A percentile compares a stretch with the other conserved stretches of the same genome.
These are phyloP conservation scores for Beta vulgaris DNA, from an alignment of 148 eudicot species.

Conservation along the genomic window DNA sequence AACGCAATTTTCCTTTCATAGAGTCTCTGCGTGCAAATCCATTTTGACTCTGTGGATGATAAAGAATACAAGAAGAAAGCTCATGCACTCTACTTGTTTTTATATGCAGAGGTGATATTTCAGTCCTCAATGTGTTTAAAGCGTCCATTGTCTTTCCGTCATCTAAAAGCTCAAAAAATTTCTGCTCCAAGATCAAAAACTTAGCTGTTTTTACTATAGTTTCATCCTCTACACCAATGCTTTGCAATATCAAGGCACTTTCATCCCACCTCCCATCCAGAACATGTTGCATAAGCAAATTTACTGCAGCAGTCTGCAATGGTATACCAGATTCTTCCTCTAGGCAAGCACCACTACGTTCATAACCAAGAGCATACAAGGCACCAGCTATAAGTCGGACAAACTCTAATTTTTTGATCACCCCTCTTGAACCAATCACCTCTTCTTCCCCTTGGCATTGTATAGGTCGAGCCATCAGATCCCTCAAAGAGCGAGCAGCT, in stretches of 20 bases:
- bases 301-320: conserved; percentile 51
- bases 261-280: conserved; percentile 80
- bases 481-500: conserved; percentile 37
- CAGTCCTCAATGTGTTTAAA: conserved; percentile 64
- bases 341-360: conserved; percentile 54
- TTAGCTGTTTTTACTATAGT: conserved; percentile 49
- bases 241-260: conserved; percentile 49
- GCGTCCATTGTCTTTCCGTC: conserved; percentile 60
- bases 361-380: conserved; percentile 74
- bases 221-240: conserved; percentile 55
- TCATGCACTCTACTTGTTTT: conserved; percentile 53
- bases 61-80: conserved; percentile 55
- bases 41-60: conserved; percentile 34
- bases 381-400: conserved; percentile 67
- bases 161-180: conserved; percentile 66
- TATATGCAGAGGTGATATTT: conserved; percentile 58
- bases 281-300: conserved; percentile 59
- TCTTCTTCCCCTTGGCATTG: conserved; percentile 62
- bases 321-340: conserved; percentile 82
- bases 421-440: conserved; percentile 62
- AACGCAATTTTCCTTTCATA: conserved; percentile 36
- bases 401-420: conserved; percentile 60
- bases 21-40: conserved; percentile 25
- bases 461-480: conserved; percentile 64
- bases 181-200: conserved; percentile 71